Evolutionary conservation across 495 filamentous ascomycete species (phyloP).

Genomic region (Arthonia radiata): DNA sequence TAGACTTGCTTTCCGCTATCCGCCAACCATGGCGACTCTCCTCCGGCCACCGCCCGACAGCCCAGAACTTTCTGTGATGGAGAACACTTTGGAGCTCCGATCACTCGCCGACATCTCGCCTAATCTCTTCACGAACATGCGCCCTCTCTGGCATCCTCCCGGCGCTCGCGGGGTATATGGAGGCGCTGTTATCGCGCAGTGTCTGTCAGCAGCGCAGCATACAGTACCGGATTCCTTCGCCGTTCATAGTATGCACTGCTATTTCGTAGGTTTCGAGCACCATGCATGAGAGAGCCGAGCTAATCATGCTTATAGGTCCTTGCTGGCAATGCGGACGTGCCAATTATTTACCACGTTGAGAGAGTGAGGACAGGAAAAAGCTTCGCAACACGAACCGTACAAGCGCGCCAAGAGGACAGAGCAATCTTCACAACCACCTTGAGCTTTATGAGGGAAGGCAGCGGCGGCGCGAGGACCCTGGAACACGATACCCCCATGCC

Average conservation of each 20-base stretch:
- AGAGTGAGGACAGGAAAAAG: slow-evolving; percentile 72
- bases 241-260: slow-evolving; percentile 93
- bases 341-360: slow-evolving; percentile 83
- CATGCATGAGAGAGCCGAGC: too few species aligned
- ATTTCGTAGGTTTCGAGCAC: too few species aligned
- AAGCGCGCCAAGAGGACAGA: slow-evolving; percentile 70
- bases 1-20: too few species aligned
- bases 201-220: slow-evolving; percentile 59
- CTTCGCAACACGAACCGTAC: slow-evolving; percentile 84
- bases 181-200: slow-evolving; percentile 81
- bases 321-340: slow-evolving; percentile 58
- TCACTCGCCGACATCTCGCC: slow-evolving; percentile 51
- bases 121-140: slow-evolving; percentile 85
- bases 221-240: slow-evolving; percentile 62
- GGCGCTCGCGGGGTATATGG: slow-evolving; percentile 86
- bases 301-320: too few species aligned
- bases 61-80: slow-evolving; percentile 51
- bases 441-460: slow-evolving; percentile 54
- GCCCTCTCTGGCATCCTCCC: slow-evolving; percentile 69
- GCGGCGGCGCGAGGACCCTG: slow-evolving; percentile 33
- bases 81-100: slow-evolving; percentile 71
- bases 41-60: slow-evolving; percentile 50
- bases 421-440: slow-evolving; percentile 88
- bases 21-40: too few species aligned
- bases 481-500: slow-evolving; percentile 38